phyloP scores from a whole-genome alignment of 2,329 filamentous ascomycete species.

The Talaromyces amestolkiae region DNA sequence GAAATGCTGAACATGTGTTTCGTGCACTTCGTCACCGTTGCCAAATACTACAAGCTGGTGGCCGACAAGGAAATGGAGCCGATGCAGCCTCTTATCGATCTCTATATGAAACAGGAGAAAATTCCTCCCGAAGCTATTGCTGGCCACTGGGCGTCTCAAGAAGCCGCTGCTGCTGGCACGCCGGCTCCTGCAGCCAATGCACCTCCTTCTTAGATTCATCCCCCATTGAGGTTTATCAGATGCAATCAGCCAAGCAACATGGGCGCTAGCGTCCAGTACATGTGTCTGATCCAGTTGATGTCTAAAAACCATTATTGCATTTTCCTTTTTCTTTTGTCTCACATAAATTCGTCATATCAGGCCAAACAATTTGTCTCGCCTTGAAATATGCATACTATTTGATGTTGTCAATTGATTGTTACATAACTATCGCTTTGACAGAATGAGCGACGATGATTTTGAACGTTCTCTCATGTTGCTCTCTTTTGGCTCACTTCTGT shows the following conservation, averaged over 20 bases:
- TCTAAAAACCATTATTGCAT: conserved; percentile 2
- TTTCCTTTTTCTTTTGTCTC: conserved; percentile 25
- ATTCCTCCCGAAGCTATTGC: conserved; percentile 66
- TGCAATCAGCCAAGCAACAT: background rate
- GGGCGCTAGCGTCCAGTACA: conserved; percentile 9
- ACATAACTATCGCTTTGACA: conserved; percentile 6
- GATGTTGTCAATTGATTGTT: conserved; percentile 12
- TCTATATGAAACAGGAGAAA: conserved; percentile 86
- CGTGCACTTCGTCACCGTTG: conserved; percentile 77
- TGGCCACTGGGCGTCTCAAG: conserved; percentile 43
- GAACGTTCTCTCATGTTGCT: background rate
- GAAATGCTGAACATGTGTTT: conserved; percentile 83
- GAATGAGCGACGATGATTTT: background rate
- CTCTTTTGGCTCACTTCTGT: background rate
- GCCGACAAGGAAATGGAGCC: conserved; percentile 88
- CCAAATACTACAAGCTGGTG: conserved; percentile 77
- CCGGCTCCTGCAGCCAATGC: background rate
- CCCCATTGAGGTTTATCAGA: background rate
- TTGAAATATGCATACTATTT: background rate
- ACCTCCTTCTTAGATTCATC: background rate
- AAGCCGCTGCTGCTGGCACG: conserved; percentile 7
- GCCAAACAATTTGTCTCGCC: conserved; percentile 3
- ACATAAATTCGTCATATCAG: conserved; percentile 22
- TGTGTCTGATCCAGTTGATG: background rate
- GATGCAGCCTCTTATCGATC: conserved; percentile 89